These are phyloP conservation scores for Tothia fuscella DNA, from an alignment of 2,329 filamentous ascomycete species.

Conservation along the genomic window DNA sequence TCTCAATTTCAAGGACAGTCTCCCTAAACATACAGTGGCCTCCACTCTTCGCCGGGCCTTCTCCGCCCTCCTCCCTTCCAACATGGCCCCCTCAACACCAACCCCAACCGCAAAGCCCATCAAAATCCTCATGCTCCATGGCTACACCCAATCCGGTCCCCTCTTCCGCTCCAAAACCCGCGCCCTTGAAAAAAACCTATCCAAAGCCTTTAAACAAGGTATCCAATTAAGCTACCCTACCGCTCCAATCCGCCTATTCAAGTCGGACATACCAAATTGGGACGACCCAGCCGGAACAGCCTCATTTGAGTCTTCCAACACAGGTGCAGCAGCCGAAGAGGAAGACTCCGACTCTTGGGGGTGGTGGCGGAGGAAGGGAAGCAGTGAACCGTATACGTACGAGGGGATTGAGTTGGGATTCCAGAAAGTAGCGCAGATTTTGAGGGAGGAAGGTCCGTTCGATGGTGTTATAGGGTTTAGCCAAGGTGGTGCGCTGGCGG, in stretches of 20 bases:
- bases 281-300: slow-evolving; percentile 30
- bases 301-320: slow-evolving; percentile 15
- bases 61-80: neutral
- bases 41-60: slow-evolving; percentile 4
- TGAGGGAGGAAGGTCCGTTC: slow-evolving; percentile 53
- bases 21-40: slow-evolving; percentile 7
- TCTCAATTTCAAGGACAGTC: too few species aligned
- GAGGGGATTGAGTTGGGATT: slow-evolving; percentile 59
- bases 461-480: slow-evolving; percentile 75
- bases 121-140: slow-evolving; percentile 42
- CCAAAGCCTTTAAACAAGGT: slow-evolving; percentile 52
- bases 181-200: slow-evolving; percentile 68
- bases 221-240: slow-evolving; percentile 37
- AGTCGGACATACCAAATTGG: slow-evolving; percentile 48
- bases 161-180: slow-evolving; percentile 83
- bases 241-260: slow-evolving; percentile 30
- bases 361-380: slow-evolving; percentile 68
- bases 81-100: neutral
- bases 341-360: slow-evolving; percentile 58
- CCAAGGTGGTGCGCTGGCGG: slow-evolving; percentile 64
- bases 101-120: slow-evolving; percentile 25
- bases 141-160: slow-evolving; percentile 81
- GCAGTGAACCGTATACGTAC: slow-evolving; percentile 46
- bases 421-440: slow-evolving; percentile 45
- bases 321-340: slow-evolving; percentile 35